Evolutionary conservation across 345 rosid genomes (phyloP), one percentile per base, ranked within the genome.

Genomic region (Eucalyptus rudis): DNA sequence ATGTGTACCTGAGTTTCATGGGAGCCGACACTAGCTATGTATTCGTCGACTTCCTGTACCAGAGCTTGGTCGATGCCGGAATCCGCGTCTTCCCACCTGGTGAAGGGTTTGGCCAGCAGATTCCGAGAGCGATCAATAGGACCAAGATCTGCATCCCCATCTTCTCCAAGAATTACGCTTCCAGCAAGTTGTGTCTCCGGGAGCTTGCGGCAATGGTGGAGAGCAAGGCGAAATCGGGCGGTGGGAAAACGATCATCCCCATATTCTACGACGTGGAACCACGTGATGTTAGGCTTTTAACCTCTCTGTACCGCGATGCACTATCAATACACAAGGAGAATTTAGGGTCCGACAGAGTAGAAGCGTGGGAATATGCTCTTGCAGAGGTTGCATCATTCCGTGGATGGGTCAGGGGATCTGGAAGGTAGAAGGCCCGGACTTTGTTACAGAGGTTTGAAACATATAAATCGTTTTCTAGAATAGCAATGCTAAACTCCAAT

Each of bases 1-100:
- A 58, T 58, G 64, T 58, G 64, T 58, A 4, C 64, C 14, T 58
- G 64, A 25, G 64, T 11, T 58, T 25, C 64, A 10, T 4, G 12
- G 64, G 64, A 58, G 15, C 4, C 64, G n/a, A 24, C 64, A 6
- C 13, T 25, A 0, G 3, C n/a, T 25, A 0, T 58, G 0, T 8
- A 25, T 11, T 58, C 14, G 7, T 10, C 29, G 7, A 25, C 3
- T 5, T 2, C 64, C 64, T 58, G 29, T 58, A 10, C n/a, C 13
- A 0, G 6, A 24, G 64, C 14, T 58, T 58, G 64, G 64, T 25
- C 13, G 7, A 58, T 10, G 64, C 64, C 14, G n/a, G 64, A 11
- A 58, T 58, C 64, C 15, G n/a, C 2, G 14, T 58, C 64, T 58
- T 24, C 29, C n/a, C 52, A 15, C 19, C 19, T 15, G n/a, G 64